These are phyloP conservation scores for Fusarium newnesense DNA, from an alignment of 2,329 filamentous ascomycete genomes.

Conservation along the genomic window DNA sequence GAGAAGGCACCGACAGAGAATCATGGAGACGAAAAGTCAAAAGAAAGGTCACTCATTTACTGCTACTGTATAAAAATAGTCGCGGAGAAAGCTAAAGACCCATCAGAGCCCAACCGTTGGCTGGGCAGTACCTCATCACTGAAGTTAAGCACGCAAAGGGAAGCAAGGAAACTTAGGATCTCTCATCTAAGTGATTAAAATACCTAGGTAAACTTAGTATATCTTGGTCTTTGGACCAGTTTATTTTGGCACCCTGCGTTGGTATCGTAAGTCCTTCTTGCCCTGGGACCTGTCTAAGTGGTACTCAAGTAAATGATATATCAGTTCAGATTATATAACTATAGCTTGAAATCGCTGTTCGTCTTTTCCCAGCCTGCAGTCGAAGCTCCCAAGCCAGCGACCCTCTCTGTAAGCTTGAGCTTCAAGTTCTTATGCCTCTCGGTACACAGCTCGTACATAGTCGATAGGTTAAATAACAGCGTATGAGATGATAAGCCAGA, in stretches of 20 bases:
- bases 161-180: too few relatives aligned
- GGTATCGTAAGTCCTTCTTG: too few relatives aligned
- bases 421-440: slow-evolving; percentile 80
- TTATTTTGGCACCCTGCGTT: too few relatives aligned
- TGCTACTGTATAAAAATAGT: neutral
- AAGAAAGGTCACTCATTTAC: neutral
- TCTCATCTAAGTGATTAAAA: too few relatives aligned
- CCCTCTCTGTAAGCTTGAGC: slow-evolving; percentile 73
- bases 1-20: neutral
- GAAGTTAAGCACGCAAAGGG: neutral
- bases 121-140: neutral
- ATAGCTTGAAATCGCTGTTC: slow-evolving; percentile 82
- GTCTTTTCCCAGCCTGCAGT: slow-evolving; percentile 75
- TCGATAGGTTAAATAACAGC: slow-evolving; percentile 88
- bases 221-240: too few relatives aligned
- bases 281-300: too few relatives aligned
- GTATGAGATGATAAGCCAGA: slow-evolving; percentile 76
- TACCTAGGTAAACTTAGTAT: too few relatives aligned
- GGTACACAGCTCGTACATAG: slow-evolving; percentile 90
- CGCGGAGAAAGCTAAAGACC: neutral
- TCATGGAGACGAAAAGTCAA: neutral
- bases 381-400: slow-evolving; percentile 69
- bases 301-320: neutral
- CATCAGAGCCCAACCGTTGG: neutral
- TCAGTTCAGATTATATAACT: slow-evolving; percentile 1